A percentile compares a stretch with the other conserved stretches of the same genome.
Evolutionary conservation across 257 asterid species (phyloP).

Genomic region (Orobanche coerulescens): DNA sequence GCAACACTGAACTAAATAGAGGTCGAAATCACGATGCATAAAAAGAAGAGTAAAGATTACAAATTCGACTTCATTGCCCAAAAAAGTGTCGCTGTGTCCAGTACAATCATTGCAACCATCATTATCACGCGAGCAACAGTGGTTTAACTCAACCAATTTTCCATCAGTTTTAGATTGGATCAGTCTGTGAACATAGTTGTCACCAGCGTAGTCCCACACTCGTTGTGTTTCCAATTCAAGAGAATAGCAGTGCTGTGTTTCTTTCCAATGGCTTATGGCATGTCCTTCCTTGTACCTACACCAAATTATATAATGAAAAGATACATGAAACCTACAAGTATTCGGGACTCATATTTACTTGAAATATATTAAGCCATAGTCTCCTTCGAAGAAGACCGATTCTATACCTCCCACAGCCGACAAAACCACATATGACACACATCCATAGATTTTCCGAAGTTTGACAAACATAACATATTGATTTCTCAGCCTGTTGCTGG

Average conservation of each 20-base stretch:
- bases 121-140: constrained; percentile 38
- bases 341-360: constrained; percentile 19
- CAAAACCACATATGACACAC: constrained; percentile 90
- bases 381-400: constrained; percentile 17
- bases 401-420: constrained; percentile 87
- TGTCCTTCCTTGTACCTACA: constrained; percentile 74
- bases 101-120: constrained; percentile 44
- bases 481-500: constrained; percentile 97
- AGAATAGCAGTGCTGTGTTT: constrained; percentile 92
- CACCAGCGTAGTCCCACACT: constrained; percentile 96
- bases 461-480: constrained; percentile 73
- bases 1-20: constrained; percentile 1
- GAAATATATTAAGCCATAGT: constrained; percentile 14
- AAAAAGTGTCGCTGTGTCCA: constrained; percentile 42
- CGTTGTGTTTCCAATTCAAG: constrained; percentile 94
- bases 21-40: constrained; percentile 3
- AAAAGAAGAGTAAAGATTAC: constrained; percentile 32
- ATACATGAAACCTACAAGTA: constrained; percentile 11
- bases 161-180: constrained; percentile 97
- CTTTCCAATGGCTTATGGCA: constrained; percentile 86
- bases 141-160: constrained; percentile 81
- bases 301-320: constrained; percentile 11
- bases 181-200: constrained; percentile 92
- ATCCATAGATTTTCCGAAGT: constrained; percentile 95
- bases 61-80: constrained; percentile 69